Evolutionary conservation across 805 yeast species (phyloP).

Genomic region (Dipodascopsis uninucleata): DNA sequence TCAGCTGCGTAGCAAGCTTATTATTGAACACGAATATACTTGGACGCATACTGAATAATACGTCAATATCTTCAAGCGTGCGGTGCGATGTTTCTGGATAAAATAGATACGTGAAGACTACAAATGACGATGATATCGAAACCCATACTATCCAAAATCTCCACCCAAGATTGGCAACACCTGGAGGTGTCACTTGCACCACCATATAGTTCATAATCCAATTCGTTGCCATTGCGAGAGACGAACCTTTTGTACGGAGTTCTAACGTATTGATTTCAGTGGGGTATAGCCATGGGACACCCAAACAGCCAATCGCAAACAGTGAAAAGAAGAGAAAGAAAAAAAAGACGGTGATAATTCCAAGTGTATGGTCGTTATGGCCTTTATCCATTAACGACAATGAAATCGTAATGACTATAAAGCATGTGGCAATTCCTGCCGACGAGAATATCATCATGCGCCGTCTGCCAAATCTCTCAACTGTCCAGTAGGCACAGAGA

Average conservation of each 20-base stretch:
- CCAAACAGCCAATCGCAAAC: constrained; percentile 52
- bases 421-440: constrained; percentile 38
- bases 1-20: constrained; percentile 47
- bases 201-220: constrained; percentile 63
- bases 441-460: constrained; percentile 26
- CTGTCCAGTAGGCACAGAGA: constrained; percentile 33
- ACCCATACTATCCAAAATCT: constrained; percentile 66
- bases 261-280: constrained; percentile 55
- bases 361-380: constrained; percentile 17
- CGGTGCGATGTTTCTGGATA: no score
- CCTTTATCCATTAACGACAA: constrained; percentile 30
- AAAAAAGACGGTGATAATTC: constrained; percentile 36
- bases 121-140: no score
- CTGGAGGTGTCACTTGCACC: constrained; percentile 42
- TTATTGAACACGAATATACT: constrained; percentile 41
- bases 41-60: no score
- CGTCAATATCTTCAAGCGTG: no score
- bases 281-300: constrained; percentile 54
- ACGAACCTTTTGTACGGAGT: constrained; percentile 56
- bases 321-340: constrained; percentile 36
- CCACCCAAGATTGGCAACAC: constrained; percentile 39
- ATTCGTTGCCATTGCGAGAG: constrained; percentile 59
- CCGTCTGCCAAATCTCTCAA: constrained; percentile 40
- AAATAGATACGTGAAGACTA: no score
- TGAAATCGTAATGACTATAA: constrained; percentile 40